Conservation (phyloP, 106 monocot species). For the Gastrodia elata region DNA sequence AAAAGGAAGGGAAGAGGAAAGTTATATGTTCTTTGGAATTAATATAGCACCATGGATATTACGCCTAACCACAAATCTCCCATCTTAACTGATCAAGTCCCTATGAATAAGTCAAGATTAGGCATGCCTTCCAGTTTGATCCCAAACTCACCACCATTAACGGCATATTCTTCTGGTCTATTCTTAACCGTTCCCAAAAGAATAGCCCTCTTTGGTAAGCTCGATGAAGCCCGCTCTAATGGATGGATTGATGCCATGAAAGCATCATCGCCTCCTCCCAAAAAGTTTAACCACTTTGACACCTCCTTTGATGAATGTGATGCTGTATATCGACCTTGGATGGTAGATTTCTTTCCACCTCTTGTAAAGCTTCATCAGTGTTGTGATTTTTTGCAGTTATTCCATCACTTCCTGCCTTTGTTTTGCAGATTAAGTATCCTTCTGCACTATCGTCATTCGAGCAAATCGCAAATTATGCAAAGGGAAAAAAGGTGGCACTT, state of each 20-base stretch:
- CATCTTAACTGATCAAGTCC: slow-evolving; percentile 63
- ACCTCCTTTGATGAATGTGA: slow-evolving; percentile 24
- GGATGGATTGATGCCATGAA: slow-evolving; percentile 63
- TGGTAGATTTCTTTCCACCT: slow-evolving; percentile 21
- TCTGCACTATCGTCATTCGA: slow-evolving; percentile 72
- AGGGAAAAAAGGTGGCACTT: slow-evolving; percentile 62
- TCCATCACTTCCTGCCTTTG: neutral
- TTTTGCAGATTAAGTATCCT: slow-evolving; percentile 60
- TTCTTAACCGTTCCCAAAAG: slow-evolving; percentile 41
- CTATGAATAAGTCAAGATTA: slow-evolving; percentile 46
- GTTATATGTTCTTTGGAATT: neutral
- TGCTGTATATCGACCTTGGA: slow-evolving; percentile 27
- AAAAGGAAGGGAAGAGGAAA: neutral
- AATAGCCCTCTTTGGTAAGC: slow-evolving; percentile 28
- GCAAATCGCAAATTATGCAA: slow-evolving; percentile 37
- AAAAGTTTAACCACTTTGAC: slow-evolving; percentile 26
- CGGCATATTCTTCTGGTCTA: slow-evolving; percentile 37
- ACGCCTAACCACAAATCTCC: slow-evolving; percentile 48
- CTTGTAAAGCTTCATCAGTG: neutral
- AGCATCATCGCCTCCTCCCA: slow-evolving; percentile 63
- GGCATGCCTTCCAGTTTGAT: slow-evolving; percentile 29
- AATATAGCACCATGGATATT: slow-evolving; percentile 52
- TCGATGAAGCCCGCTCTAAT: slow-evolving; percentile 36
- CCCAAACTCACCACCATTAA: slow-evolving; percentile 31
- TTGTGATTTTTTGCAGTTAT: neutral